These are phyloP conservation scores for Gynandropsis gynandra DNA, from an alignment of 345 rosid species.

Conservation along the genomic window DNA sequence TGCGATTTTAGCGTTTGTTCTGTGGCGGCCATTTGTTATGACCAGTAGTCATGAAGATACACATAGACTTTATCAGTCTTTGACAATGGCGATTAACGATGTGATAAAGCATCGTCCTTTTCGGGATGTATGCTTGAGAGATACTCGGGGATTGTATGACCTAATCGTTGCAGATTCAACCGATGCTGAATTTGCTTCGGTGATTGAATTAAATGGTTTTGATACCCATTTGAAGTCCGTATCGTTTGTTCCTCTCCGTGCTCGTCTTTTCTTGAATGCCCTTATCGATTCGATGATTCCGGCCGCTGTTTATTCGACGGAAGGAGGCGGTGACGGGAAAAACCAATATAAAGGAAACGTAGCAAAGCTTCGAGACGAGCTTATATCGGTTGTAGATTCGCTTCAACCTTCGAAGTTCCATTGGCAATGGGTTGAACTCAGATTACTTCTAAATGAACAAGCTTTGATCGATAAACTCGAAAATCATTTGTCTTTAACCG, in stretches of 20 bases:
- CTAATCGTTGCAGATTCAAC: constrained; percentile 69
- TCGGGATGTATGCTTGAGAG: constrained; percentile 88
- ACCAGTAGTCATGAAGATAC: constrained; percentile 71
- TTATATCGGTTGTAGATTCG: constrained; percentile 67
- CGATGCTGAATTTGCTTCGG: constrained; percentile 82
- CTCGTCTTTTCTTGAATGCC: constrained; percentile 80
- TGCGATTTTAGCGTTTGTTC: constrained; percentile 68
- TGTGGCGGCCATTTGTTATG: constrained; percentile 69
- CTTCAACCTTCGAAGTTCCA: constrained; percentile 96
- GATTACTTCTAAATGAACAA: constrained; percentile 96
- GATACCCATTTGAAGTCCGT: constrained; percentile 60
- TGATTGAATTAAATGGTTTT: constrained; percentile 58
- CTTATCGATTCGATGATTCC: constrained; percentile 78
- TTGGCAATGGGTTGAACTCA: constrained; percentile 99
- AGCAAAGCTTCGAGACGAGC: constrained; percentile 70
- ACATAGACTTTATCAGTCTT: constrained; percentile 65
- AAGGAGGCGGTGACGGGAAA: constrained; percentile 51
- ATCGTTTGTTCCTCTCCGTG: constrained; percentile 88
- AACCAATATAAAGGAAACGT: constrained; percentile 44
- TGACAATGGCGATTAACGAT: constrained; percentile 67
- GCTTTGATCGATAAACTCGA: constrained; percentile 81
- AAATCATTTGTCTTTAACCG: constrained; percentile 51
- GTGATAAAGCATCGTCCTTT: constrained; percentile 80
- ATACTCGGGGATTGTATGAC: constrained; percentile 71
- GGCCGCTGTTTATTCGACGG: constrained; percentile 35